Evolutionary conservation across 1,139 yeast genomes (phyloP).

Genomic region (Scheffersomyces illinoinensis): DNA sequence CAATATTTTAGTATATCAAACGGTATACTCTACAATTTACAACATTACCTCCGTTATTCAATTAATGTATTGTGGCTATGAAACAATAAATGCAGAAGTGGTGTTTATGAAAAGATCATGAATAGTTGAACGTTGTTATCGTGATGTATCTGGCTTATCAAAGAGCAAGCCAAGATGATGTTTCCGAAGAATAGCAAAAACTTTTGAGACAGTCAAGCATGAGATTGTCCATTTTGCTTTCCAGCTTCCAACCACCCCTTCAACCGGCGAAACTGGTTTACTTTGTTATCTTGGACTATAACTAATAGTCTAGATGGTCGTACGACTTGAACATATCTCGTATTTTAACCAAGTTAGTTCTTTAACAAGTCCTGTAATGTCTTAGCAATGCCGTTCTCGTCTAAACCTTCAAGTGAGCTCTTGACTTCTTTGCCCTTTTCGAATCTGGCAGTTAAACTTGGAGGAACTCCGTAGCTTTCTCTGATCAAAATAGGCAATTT

Average conservation of each 20-base stretch:
- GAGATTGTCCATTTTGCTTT: not conserved
- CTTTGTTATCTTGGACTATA: not conserved
- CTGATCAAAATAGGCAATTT: conserved; percentile 70
- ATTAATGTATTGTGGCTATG: not conserved
- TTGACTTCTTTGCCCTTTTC: conserved; percentile 48
- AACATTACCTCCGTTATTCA: not conserved
- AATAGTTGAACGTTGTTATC: not conserved
- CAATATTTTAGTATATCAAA: too few species aligned
- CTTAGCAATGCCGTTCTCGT: conserved; percentile 38
- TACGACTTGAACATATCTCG: not conserved
- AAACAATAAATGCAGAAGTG: not conserved
- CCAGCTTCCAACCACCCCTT: not conserved
- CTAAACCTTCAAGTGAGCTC: conserved; percentile 47
- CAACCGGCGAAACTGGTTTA: not conserved
- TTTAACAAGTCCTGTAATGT: conserved; percentile 43
- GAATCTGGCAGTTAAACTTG: conserved; percentile 72
- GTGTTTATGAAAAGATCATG: not conserved
- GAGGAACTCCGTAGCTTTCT: conserved; percentile 72
- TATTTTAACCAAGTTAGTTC: conserved; percentile 6
- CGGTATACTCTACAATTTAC: not conserved
- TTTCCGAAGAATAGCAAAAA: not conserved
- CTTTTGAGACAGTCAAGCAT: not conserved
- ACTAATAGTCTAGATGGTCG: not conserved
- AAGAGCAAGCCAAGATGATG: not conserved
- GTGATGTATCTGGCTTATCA: not conserved